Evolutionary conservation across 225 moss, liverwort and hornwort genomes (phyloP).

Genomic region (Physcomitrium patens): DNA sequence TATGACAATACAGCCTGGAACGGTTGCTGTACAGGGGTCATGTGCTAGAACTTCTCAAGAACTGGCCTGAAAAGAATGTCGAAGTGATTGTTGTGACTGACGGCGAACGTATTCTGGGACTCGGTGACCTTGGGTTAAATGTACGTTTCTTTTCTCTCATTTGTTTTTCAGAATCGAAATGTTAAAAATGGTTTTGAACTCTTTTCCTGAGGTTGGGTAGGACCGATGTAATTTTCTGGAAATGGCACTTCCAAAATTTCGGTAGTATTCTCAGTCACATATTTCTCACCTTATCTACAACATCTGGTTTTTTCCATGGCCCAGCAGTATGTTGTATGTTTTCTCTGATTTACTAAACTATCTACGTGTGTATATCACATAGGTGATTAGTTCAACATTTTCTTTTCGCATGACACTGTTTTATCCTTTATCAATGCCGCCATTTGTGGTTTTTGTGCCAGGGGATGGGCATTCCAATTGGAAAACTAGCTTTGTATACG

Average conservation of each 20-base stretch:
- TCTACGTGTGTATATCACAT: not conserved
- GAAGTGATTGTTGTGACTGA: conserved; percentile 93
- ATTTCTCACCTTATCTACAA: not conserved
- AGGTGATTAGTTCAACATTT: conserved; percentile 19
- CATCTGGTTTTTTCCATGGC: no score
- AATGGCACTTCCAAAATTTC: not conserved
- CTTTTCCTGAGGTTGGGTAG: not conserved
- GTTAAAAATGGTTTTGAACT: not conserved
- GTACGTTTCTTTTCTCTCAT: conserved; percentile 26
- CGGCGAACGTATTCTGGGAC: conserved; percentile 93
- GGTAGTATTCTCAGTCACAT: not conserved
- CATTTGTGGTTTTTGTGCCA: conserved; percentile 39
- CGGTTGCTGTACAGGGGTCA: conserved; percentile 61
- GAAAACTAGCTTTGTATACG: conserved; percentile 81
- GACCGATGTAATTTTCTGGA: conserved; percentile 8
- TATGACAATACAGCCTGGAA: conserved; percentile 8
- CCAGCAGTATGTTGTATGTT: no score
- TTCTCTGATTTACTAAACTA: not conserved
- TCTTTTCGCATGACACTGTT: not conserved
- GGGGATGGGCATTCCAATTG: conserved; percentile 96
- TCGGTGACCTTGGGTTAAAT: conserved; percentile 85
- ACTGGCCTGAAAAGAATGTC: conserved; percentile 79
- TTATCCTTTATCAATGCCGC: conserved; percentile 4
- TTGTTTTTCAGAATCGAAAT: no score
- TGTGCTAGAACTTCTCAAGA: conserved; percentile 66